These are phyloP conservation scores for Inonotus obliquus DNA, from an alignment of 1,284 basidiomycete genomes.

Conservation along the genomic window DNA sequence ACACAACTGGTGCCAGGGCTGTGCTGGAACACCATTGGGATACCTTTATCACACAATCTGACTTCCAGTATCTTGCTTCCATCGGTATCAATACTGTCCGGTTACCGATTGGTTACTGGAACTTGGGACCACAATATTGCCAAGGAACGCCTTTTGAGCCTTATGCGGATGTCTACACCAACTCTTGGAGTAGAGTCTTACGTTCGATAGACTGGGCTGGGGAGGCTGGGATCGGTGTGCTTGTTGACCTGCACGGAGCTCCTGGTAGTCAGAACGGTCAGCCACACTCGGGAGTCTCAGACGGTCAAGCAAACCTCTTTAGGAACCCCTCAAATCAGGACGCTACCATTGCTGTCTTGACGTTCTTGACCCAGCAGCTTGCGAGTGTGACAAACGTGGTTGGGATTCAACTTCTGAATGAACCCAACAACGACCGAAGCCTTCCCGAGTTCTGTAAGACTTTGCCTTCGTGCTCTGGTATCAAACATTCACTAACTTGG, in stretches of 20 bases:
- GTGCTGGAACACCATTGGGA: slow-evolving; percentile 77
- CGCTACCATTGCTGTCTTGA: slow-evolving; percentile 56
- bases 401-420: slow-evolving; percentile 75
- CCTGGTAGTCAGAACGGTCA: slow-evolving; percentile 69
- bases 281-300: slow-evolving; percentile 70
- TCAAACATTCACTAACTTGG: slow-evolving; percentile 1
- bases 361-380: slow-evolving; percentile 53
- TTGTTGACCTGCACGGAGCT: slow-evolving; percentile 75
- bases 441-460: slow-evolving; percentile 53
- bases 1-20: slow-evolving; percentile 40
- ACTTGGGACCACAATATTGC: slow-evolving; percentile 43
- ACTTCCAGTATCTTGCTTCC: slow-evolving; percentile 56
- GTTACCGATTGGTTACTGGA: slow-evolving; percentile 70
- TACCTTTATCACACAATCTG: slow-evolving; percentile 63
- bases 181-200: slow-evolving; percentile 56
- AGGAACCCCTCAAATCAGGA: slow-evolving; percentile 43
- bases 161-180: slow-evolving; percentile 56
- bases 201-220: slow-evolving; percentile 68
- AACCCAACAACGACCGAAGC: slow-evolving; percentile 48
- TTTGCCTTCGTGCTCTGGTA: background rate
- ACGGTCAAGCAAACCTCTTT: slow-evolving; percentile 56
- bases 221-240: slow-evolving; percentile 59
- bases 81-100: slow-evolving; percentile 74
- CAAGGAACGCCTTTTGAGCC: slow-evolving; percentile 52
- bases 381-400: slow-evolving; percentile 66